Evolutionary conservation across 805 yeast species (phyloP).

Genomic region (Suhomyces prunicola): DNA sequence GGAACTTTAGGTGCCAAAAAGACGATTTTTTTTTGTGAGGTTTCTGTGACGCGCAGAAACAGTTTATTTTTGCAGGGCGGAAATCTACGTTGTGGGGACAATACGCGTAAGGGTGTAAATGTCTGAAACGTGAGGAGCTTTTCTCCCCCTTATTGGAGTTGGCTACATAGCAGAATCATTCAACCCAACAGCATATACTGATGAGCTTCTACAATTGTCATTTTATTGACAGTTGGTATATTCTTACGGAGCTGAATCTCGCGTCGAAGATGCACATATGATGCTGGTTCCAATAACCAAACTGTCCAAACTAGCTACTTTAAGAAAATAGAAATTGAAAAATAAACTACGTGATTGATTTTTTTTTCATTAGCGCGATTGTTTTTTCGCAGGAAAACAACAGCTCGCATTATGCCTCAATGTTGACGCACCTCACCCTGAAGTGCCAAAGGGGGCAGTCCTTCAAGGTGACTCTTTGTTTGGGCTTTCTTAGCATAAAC

Average conservation of each 20-base stretch:
- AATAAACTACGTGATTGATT: not conserved
- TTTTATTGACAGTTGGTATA: not conserved
- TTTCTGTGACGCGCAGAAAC: not conserved
- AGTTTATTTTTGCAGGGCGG: not conserved
- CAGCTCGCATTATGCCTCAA: not conserved
- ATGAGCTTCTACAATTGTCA: not conserved
- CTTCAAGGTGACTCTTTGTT: not conserved
- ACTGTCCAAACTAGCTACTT: not conserved
- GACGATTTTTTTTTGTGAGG: not conserved
- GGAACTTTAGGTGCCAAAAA: conserved; percentile 2
- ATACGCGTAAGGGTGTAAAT: not conserved
- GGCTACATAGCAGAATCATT: not conserved
- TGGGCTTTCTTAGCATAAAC: not conserved
- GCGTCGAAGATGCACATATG: not conserved
- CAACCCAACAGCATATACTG: not conserved
- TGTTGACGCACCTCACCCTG: not conserved
- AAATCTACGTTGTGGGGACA: not conserved
- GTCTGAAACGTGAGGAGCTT: not conserved
- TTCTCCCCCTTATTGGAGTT: not conserved
- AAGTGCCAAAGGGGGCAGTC: not conserved
- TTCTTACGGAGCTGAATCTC: not conserved
- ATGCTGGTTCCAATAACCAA: not conserved
- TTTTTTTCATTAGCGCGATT: not conserved
- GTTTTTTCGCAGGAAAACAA: not conserved
- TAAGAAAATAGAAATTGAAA: not conserved